Base-by-base conservation (phyloP, 768 basidiomycete genomes). In the Trametes meyenii region DNA sequence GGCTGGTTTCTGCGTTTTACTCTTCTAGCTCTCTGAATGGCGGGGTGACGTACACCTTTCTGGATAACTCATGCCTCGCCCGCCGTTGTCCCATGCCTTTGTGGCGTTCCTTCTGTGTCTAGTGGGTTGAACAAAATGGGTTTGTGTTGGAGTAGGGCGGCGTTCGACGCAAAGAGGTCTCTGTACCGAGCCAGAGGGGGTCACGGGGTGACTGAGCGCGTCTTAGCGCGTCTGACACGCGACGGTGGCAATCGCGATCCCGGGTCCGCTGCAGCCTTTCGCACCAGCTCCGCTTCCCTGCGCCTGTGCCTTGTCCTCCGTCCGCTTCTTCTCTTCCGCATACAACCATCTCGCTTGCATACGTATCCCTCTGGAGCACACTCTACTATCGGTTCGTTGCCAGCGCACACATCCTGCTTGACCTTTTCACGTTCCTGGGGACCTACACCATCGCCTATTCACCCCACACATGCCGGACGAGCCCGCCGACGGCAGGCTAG, bases 131-230 rank as follows among this genome's bases (percentile, higher is more conserved):
- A 33, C 29, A 33, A 33, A 8, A 8, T 33, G 29, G 4, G 29
- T 33, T 33, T 33, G 29, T 33, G 29, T 8, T 33, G 29, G 29
- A 33, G 29, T 3, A 8, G 8, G 29, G 3, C 29, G 40, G 13
- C 13, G 40, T 42, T 17, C n/a, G 10, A 19, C 5, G 17, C 19
- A 23, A 45, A 45, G 44, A 3, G 21, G 26, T 38, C n/a, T n/a
- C n/a, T n/a, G 35, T 26, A 19, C 38, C 11, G 23, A 53, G 42
- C 21, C n/a, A 29, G 38, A 39, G 12, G 10, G 43, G 11, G 62
- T 54, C 62, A 50, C 53, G 44, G 53, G 40, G 63, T 64, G 63
- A 64, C 63, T 1, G 54, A 55, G 57, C 63, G 62, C 62, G 29
- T 14, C 36, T 42, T 42, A 46, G 56, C 51, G 62, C 62, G 62